These are phyloP conservation scores for Glonium stellatum DNA, from an alignment of 495 filamentous ascomycete species.

Conservation along the genomic window DNA sequence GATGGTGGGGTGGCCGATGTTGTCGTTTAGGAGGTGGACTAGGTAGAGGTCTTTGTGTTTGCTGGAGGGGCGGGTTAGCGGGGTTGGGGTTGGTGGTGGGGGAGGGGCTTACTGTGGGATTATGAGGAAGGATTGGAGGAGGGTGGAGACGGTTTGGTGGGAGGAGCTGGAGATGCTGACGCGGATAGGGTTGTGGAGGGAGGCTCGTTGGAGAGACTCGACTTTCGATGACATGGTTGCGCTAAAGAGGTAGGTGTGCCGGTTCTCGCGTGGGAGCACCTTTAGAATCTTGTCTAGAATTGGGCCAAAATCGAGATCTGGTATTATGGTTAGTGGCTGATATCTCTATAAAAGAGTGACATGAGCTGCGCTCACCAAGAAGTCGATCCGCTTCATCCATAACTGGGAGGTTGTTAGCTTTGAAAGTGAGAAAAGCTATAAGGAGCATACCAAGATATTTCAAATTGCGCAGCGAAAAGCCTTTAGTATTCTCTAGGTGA, in stretches of 20 bases:
- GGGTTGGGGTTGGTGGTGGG: background rate
- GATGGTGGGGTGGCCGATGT: conserved; percentile 73
- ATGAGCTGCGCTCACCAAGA: conserved; percentile 77
- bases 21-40: conserved; percentile 76
- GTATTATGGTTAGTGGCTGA: no score
- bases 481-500: conserved; percentile 94
- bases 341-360: conserved; percentile 66
- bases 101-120: conserved; percentile 28
- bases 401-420: background rate
- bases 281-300: conserved; percentile 89
- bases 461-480: conserved; percentile 70
- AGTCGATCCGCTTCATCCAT: conserved; percentile 94
- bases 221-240: conserved; percentile 92
- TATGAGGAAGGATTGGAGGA: conserved; percentile 81
- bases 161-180: conserved; percentile 69
- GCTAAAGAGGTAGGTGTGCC: conserved; percentile 82
- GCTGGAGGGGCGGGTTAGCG: background rate
- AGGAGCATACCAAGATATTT: conserved; percentile 62
- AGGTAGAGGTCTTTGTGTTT: conserved; percentile 82
- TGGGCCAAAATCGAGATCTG: conserved; percentile 83
- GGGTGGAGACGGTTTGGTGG: conserved; percentile 80
- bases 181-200: conserved; percentile 66
- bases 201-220: conserved; percentile 83
- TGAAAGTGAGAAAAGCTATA: no score
- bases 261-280: conserved; percentile 66